These are phyloP conservation scores for Infundibulicybe gibba DNA, from an alignment of 768 basidiomycete species.

Conservation along the genomic window DNA sequence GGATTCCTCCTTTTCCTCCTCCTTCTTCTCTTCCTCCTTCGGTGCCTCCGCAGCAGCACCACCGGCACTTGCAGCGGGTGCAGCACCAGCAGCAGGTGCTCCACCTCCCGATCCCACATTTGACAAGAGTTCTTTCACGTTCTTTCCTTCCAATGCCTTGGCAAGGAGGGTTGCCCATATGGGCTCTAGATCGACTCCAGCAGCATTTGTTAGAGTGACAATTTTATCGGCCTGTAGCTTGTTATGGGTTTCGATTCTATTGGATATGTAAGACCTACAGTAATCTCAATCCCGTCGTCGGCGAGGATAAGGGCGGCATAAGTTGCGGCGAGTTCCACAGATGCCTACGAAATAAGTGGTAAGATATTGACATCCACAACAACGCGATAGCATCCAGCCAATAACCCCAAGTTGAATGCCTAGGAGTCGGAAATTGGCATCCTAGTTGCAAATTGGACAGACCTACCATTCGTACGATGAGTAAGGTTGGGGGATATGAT, in stretches of 20 bases:
- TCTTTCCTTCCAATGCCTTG: slow-evolving; percentile 97
- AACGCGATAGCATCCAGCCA: too few species aligned
- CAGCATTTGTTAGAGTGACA: slow-evolving; percentile 76
- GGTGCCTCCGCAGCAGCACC: slow-evolving; percentile 68
- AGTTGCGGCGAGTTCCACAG: slow-evolving; percentile 83
- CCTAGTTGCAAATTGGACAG: too few species aligned
- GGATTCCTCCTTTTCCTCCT: slow-evolving; percentile 86
- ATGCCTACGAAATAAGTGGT: slow-evolving; percentile 26
- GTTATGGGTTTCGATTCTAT: not conserved
- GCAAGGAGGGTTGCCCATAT: slow-evolving; percentile 98
- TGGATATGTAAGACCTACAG: slow-evolving; percentile 55
- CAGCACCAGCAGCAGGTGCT: slow-evolving; percentile 66
- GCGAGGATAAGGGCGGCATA: slow-evolving; percentile 99
- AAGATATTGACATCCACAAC: too few species aligned
- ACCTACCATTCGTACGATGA: not conserved
- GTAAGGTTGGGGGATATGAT: not conserved
- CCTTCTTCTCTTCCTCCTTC: slow-evolving; percentile 78
- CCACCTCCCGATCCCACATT: slow-evolving; percentile 94
- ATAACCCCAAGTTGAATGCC: too few species aligned
- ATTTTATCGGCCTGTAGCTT: slow-evolving; percentile 84
- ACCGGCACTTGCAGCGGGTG: slow-evolving; percentile 47
- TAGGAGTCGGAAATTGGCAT: too few species aligned
- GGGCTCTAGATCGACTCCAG: slow-evolving; percentile 83
- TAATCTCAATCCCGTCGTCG: slow-evolving; percentile 96
- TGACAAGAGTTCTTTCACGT: slow-evolving; percentile 92